Evolutionary conservation across 202 grass and related monocot genomes (phyloP).

Genomic region (Setaria viridis): DNA sequence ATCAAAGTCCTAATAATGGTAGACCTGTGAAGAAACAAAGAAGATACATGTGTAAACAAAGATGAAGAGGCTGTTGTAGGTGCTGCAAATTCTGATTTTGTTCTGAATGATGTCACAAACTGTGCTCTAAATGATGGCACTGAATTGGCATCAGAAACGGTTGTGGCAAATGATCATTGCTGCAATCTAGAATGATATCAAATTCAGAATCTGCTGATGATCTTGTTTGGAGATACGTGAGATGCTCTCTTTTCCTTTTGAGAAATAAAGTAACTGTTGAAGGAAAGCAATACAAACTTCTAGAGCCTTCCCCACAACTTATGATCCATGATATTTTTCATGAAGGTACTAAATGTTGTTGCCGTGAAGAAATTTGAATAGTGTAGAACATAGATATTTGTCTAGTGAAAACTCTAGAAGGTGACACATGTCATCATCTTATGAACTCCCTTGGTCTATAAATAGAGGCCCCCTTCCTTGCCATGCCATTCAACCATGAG

Average conservation of each 20-base stretch:
- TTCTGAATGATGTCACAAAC: slow-evolving; percentile 8
- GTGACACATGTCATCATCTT: too few species aligned
- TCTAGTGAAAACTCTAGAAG: too few species aligned
- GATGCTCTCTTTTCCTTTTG: background rate
- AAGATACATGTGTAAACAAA: slow-evolving; percentile 15
- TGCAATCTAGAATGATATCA: background rate
- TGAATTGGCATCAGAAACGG: slow-evolving; percentile 9
- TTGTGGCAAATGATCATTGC: background rate
- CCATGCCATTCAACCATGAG: too few species aligned
- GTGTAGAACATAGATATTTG: too few species aligned
- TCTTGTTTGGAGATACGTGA: slow-evolving; percentile 58
- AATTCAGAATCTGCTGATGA: background rate
- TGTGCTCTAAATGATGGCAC: slow-evolving; percentile 3
- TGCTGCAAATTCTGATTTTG: background rate
- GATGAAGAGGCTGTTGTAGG: slow-evolving; percentile 27
- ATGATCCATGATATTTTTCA: too few species aligned
- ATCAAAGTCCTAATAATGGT: background rate
- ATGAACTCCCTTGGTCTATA: too few species aligned
- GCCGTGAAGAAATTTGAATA: too few species aligned
- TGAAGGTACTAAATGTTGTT: too few species aligned
- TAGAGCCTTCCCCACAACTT: too few species aligned
- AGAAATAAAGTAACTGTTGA: background rate
- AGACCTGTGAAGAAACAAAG: slow-evolving; percentile 34
- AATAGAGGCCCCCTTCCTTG: too few species aligned
- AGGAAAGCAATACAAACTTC: too few species aligned